A percentile compares a stretch with the other conserved stretches of the same genome.
phyloP scores from a whole-genome alignment of 202 grass and related monocot species.

The Panicum hallii region DNA sequence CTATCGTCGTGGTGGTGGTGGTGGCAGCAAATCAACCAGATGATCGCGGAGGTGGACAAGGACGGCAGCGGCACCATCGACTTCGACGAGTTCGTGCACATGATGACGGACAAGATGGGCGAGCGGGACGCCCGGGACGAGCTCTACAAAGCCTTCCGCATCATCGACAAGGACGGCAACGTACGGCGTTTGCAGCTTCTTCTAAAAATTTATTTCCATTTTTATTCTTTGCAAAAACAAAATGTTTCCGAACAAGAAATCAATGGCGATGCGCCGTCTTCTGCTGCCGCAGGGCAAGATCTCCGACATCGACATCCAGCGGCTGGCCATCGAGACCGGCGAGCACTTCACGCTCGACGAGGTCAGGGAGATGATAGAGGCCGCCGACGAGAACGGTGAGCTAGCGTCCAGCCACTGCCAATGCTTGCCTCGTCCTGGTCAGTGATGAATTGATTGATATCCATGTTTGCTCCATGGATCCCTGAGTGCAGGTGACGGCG shows the following conservation, averaged over 20 bases:
- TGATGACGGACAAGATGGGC: slow-evolving; percentile 88
- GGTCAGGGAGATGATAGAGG: slow-evolving; percentile 80
- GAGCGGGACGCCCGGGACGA: slow-evolving; percentile 73
- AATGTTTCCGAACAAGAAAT: too few relatives aligned
- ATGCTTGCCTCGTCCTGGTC: not conserved
- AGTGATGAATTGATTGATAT: not conserved
- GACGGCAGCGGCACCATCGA: slow-evolving; percentile 81
- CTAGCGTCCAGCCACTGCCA: not conserved
- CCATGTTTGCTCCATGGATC: not conserved
- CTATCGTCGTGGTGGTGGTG: not conserved
- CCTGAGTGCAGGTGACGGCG: slow-evolving; percentile 67
- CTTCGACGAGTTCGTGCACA: slow-evolving; percentile 86
- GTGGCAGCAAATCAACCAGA: slow-evolving; percentile 72
- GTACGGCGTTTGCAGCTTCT: slow-evolving; percentile 21
- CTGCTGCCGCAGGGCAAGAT: slow-evolving; percentile 68
- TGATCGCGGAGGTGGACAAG: slow-evolving; percentile 93
- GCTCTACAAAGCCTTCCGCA: slow-evolving; percentile 74
- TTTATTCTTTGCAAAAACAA: not conserved
- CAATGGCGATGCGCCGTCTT: too few relatives aligned
- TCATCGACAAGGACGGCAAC: slow-evolving; percentile 83
- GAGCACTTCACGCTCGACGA: slow-evolving; percentile 80
- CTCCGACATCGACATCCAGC: slow-evolving; percentile 77
- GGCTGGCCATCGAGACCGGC: slow-evolving; percentile 71
- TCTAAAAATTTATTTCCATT: not conserved
- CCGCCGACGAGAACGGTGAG: slow-evolving; percentile 64